Evolutionary conservation across 2,329 filamentous ascomycete genomes (phyloP).

Genomic region (Alternaria panax): DNA sequence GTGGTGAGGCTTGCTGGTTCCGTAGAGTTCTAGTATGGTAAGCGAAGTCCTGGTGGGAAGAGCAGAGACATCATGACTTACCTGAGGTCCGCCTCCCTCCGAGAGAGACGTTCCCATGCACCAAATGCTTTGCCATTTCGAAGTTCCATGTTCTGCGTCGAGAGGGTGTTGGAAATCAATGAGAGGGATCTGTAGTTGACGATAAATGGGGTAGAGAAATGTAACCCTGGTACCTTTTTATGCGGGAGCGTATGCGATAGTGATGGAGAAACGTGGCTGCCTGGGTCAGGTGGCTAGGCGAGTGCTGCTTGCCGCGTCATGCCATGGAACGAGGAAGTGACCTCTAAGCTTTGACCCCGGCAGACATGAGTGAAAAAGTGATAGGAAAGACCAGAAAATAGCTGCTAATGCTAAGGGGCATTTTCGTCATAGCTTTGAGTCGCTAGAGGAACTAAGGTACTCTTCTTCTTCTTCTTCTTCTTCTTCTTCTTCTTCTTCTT

Average conservation of each 20-base stretch:
- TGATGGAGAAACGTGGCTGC: background rate
- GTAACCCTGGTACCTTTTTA: background rate
- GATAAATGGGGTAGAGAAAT: background rate
- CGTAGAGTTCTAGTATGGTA: background rate
- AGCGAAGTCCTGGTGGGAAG: background rate
- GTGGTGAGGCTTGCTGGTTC: background rate
- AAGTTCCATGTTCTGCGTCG: background rate
- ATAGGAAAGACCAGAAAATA: background rate
- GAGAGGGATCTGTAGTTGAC: no score
- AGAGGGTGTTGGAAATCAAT: background rate
- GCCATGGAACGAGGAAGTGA: background rate
- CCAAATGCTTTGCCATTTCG: background rate
- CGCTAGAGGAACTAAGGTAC: background rate
- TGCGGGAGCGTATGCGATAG: background rate
- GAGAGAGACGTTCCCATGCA: background rate
- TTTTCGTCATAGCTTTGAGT: slow-evolving; percentile 10
- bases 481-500: no score
- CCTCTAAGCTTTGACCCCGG: background rate
- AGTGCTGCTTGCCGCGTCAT: background rate
- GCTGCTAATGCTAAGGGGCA: background rate
- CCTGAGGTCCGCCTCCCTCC: background rate
- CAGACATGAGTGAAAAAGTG: background rate
- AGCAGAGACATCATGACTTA: background rate
- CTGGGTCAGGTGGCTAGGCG: background rate
- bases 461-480: slow-evolving; percentile 26